These are phyloP conservation scores for Pseudonitzschia pungens DNA, from an alignment of 108 stramenopile genomes.

Conservation along the genomic window DNA sequence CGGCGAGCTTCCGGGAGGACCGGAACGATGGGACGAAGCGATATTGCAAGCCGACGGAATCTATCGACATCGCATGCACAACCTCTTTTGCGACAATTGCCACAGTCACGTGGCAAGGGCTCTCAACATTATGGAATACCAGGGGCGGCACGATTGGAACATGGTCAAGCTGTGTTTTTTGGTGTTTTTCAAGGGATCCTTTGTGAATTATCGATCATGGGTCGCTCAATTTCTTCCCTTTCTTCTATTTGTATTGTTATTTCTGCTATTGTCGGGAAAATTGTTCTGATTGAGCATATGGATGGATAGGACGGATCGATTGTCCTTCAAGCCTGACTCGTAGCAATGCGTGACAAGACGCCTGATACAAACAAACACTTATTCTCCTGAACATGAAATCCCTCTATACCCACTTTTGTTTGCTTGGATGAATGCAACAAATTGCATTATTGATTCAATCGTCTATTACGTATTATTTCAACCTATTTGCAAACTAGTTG, in stretches of 20 bases:
- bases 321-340: no score
- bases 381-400: no score
- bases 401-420: no score
- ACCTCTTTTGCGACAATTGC: constrained; percentile 90
- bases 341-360: no score
- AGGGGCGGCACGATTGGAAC: constrained; percentile 80
- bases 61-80: constrained; percentile 93
- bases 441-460: no score
- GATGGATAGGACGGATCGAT: background rate
- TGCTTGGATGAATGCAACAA: no score
- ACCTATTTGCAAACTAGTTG: background rate
- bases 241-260: constrained; percentile 41
- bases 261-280: constrained; percentile 26
- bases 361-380: no score
- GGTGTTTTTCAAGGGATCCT: constrained; percentile 86
- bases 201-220: constrained; percentile 37
- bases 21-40: constrained; percentile 67
- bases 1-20: constrained; percentile 5
- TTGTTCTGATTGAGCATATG: background rate
- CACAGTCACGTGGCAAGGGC: constrained; percentile 96
- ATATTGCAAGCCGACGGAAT: constrained; percentile 80
- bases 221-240: constrained; percentile 65
- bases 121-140: constrained; percentile 69
- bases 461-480: no score
- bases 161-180: constrained; percentile 94